These are phyloP conservation scores for Haberlea rhodopensis DNA, from an alignment of 257 asterid species.

Conservation along the genomic window DNA sequence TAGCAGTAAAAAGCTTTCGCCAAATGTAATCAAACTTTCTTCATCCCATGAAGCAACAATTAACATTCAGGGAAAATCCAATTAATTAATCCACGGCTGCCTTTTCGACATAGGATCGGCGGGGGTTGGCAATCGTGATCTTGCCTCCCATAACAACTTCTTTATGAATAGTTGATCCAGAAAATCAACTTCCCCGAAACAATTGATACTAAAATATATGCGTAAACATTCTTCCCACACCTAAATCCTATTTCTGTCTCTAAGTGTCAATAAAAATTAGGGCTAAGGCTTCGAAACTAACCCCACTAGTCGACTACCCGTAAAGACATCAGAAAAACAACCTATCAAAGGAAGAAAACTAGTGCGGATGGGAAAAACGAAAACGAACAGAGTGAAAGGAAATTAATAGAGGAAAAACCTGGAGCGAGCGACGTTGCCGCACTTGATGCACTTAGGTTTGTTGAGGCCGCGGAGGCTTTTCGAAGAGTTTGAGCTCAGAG, in stretches of 20 bases:
- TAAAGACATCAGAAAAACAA: conserved; percentile 10
- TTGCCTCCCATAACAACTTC: background rate
- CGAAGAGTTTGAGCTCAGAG: conserved; percentile 40
- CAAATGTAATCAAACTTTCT: too few relatives aligned
- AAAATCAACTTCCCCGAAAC: background rate
- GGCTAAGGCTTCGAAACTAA: background rate
- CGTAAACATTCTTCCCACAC: background rate
- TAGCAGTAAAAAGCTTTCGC: too few relatives aligned
- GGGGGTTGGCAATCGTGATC: too few relatives aligned
- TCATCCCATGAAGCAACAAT: too few relatives aligned
- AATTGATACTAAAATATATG: background rate
- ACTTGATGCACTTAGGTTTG: conserved; percentile 96
- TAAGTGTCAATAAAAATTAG: background rate
- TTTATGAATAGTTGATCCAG: background rate
- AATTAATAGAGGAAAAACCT: conserved; percentile 38
- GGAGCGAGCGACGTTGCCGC: conserved; percentile 98
- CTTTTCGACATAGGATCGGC: too few relatives aligned
- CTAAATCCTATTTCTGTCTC: background rate
- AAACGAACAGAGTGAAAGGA: background rate
- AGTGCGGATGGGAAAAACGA: background rate
- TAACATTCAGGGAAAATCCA: too few relatives aligned
- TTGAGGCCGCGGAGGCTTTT: conserved; percentile 86
- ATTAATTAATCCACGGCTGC: too few relatives aligned
- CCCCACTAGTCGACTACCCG: background rate
- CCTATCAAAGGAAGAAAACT: background rate